A percentile compares a stretch with the other conserved stretches of the same genome.
Conservation (phyloP, 2,329 filamentous ascomycete genomes). For the Colletotrichum euphorbiae region DNA sequence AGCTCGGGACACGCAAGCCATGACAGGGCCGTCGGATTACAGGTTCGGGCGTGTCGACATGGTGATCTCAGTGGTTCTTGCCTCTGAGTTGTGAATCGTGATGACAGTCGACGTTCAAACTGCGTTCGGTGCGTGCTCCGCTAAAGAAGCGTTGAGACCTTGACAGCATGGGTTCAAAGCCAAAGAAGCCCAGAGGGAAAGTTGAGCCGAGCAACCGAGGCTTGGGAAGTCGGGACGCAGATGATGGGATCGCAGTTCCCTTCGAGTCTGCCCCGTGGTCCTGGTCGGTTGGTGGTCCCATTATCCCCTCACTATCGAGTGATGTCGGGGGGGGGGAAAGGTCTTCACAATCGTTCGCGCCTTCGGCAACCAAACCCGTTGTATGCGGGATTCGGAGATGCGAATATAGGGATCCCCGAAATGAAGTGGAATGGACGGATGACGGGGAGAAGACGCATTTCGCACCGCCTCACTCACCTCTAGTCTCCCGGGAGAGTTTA, state of each 20-base stretch:
- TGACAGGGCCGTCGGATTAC: background rate
- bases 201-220: slow-evolving; percentile 17
- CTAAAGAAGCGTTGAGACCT: slow-evolving; percentile 36
- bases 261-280: slow-evolving; percentile 9
- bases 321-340: background rate
- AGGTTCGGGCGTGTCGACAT: slow-evolving; percentile 3
- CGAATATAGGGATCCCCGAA: background rate
- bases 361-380: background rate
- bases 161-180: slow-evolving; percentile 16
- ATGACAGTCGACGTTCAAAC: background rate
- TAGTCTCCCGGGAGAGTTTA: background rate
- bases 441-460: background rate
- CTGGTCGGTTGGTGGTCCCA: slow-evolving; percentile 15
- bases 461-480: slow-evolving; percentile 16
- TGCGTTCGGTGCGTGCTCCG: slow-evolving; percentile 10
- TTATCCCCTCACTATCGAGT: slow-evolving; percentile 15
- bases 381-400: slow-evolving; percentile 3
- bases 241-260: slow-evolving; percentile 16
- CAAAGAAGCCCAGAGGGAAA: background rate
- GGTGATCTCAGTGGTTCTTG: slow-evolving; percentile 11
- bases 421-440: slow-evolving; percentile 16
- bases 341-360: background rate
- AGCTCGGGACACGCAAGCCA: slow-evolving; percentile 22
- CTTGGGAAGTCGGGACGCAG: background rate
- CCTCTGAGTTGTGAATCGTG: background rate